phyloP scores from a whole-genome alignment of 345 rosid species.

The Boechera stricta region DNA sequence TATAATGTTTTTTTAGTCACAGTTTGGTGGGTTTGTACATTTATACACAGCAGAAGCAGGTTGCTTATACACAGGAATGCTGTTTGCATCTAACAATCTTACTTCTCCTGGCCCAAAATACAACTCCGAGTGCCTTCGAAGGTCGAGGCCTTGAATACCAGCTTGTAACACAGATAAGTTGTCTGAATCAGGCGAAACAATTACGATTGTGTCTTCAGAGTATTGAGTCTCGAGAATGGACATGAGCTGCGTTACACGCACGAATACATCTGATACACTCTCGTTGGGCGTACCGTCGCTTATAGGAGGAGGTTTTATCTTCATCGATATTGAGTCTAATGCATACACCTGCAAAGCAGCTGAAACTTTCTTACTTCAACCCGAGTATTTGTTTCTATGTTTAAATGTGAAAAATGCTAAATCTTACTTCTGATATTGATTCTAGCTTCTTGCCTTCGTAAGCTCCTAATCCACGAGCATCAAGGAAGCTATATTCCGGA shows the following conservation, averaged over 20 bases:
- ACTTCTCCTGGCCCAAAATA: constrained; percentile 81
- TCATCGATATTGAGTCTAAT: constrained; percentile 75
- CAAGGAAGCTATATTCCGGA: constrained; percentile 92
- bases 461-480: constrained; percentile 97
- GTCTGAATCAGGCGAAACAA: constrained; percentile 92
- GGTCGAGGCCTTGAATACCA: constrained; percentile 83
- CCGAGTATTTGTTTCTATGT: not conserved
- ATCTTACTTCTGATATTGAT: constrained; percentile 71
- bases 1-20: constrained; percentile 48
- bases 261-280: constrained; percentile 87
- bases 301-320: constrained; percentile 85
- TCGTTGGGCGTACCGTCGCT: constrained; percentile 96
- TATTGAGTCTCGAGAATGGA: constrained; percentile 94
- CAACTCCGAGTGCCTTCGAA: constrained; percentile 82
- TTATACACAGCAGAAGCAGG: constrained; percentile 86
- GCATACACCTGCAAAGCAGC: constrained; percentile 63
- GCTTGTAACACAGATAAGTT: constrained; percentile 84
- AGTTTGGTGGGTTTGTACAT: constrained; percentile 80
- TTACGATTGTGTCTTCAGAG: constrained; percentile 72
- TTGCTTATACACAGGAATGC: constrained; percentile 82
- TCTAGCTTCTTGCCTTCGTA: constrained; percentile 87
- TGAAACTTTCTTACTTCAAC: not conserved
- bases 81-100: constrained; percentile 67
- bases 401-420: not conserved
- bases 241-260: constrained; percentile 91